phyloP scores from a whole-genome alignment of 208 protist species.

The Kentomonas sorsogonicus region DNA sequence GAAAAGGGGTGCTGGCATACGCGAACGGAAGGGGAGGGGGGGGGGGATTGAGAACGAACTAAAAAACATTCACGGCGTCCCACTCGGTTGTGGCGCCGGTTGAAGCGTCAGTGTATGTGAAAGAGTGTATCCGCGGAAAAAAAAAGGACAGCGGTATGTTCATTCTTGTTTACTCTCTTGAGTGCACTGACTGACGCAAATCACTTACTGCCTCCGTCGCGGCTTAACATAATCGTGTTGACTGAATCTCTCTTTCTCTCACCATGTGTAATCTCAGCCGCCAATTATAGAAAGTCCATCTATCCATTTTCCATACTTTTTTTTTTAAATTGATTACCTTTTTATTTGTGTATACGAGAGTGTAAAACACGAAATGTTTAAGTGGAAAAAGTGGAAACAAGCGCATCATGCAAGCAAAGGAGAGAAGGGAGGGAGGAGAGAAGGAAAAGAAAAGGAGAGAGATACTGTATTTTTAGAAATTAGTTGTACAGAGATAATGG shows the following conservation, averaged over 20 bases:
- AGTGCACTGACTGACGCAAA: too few species aligned
- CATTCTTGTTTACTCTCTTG: too few species aligned
- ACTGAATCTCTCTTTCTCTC: not conserved
- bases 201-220: too few species aligned
- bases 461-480: not conserved
- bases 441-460: constrained; percentile 5
- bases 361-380: not conserved
- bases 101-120: too few species aligned
- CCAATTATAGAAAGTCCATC: too few species aligned
- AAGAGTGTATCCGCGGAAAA: too few species aligned
- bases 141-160: too few species aligned
- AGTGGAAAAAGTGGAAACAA: constrained; percentile 3
- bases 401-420: not conserved
- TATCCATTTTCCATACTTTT: too few species aligned
- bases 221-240: not conserved
- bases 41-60: not conserved
- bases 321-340: constrained; percentile 1
- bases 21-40: not conserved
- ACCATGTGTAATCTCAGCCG: too few species aligned
- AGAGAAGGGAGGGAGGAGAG: not conserved
- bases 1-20: constrained; percentile 3
- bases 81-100: too few species aligned
- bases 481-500: constrained; percentile 2
- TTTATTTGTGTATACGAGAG: too few species aligned
- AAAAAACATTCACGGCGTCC: too few species aligned